These are phyloP conservation scores for Ampelomyces quisqualis DNA, from an alignment of 2,329 filamentous ascomycete genomes.

Conservation along the genomic window DNA sequence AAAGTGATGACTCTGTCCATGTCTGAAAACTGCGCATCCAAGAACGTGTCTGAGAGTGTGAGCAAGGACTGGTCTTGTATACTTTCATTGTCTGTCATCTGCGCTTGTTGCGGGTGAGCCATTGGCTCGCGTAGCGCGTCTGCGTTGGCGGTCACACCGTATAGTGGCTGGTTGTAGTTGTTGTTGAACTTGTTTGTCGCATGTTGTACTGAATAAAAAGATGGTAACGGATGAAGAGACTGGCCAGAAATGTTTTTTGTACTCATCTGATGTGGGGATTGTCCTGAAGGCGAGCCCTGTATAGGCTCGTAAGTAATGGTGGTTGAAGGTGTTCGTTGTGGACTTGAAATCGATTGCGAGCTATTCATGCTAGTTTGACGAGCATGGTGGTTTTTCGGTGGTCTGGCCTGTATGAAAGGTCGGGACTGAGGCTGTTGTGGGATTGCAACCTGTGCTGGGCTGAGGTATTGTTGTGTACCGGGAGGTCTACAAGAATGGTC, in stretches of 20 bases:
- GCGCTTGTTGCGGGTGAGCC: not conserved
- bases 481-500: conserved; percentile 30
- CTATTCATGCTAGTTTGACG: conserved; percentile 20
- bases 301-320: no score
- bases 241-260: not conserved
- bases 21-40: conserved; percentile 37
- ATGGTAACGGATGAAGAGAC: not conserved
- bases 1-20: conserved; percentile 42
- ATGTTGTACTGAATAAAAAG: not conserved
- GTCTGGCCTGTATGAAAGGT: conserved; percentile 8
- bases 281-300: no score
- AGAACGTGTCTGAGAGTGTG: conserved; percentile 35
- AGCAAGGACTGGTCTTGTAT: conserved; percentile 35
- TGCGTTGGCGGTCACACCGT: conserved; percentile 3
- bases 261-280: not conserved
- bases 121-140: not conserved
- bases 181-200: conserved; percentile 2
- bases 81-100: conserved; percentile 12
- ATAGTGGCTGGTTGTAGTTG: conserved; percentile 4
- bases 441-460: conserved; percentile 19
- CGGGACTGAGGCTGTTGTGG: conserved; percentile 12
- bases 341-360: conserved; percentile 16
- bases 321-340: conserved; percentile 2
- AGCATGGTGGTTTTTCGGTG: conserved; percentile 1
- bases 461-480: conserved; percentile 19